These are phyloP conservation scores for Penicillium cinerascens DNA, from an alignment of 495 filamentous ascomycete species.

Conservation along the genomic window DNA sequence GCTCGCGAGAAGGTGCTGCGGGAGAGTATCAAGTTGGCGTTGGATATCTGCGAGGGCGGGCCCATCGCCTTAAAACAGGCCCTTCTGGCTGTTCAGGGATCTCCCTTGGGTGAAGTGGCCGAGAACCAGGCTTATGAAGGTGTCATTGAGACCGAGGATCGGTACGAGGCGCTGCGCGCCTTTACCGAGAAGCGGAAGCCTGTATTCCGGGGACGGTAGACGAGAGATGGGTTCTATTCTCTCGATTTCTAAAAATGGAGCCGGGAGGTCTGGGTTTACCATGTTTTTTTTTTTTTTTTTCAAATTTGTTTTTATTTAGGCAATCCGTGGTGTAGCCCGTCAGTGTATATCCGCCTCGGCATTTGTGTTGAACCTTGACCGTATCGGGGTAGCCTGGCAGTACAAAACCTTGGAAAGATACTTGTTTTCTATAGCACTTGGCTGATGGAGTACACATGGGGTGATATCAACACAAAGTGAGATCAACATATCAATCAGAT, in stretches of 20 bases:
- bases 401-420: too few species aligned
- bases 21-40: conserved; percentile 72
- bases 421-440: too few species aligned
- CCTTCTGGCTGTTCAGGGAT: conserved; percentile 62
- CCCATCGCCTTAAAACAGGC: conserved; percentile 75
- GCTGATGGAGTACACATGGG: too few species aligned
- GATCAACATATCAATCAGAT: too few species aligned
- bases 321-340: background rate
- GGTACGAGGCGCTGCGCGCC: conserved; percentile 78
- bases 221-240: background rate
- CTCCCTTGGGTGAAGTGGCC: conserved; percentile 55
- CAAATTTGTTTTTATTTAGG: background rate
- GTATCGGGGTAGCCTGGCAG: too few species aligned
- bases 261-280: too few species aligned
- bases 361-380: too few species aligned
- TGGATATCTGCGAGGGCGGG: conserved; percentile 81
- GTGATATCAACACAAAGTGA: too few species aligned
- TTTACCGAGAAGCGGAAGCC: conserved; percentile 92
- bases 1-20: conserved; percentile 63
- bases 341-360: background rate
- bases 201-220: conserved; percentile 63
- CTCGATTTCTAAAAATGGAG: background rate
- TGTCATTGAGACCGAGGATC: conserved; percentile 78
- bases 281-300: background rate
- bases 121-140: conserved; percentile 78